phyloP scores from a whole-genome alignment of 352 stramenopile genomes.

The Phytophthora colocasiae region DNA sequence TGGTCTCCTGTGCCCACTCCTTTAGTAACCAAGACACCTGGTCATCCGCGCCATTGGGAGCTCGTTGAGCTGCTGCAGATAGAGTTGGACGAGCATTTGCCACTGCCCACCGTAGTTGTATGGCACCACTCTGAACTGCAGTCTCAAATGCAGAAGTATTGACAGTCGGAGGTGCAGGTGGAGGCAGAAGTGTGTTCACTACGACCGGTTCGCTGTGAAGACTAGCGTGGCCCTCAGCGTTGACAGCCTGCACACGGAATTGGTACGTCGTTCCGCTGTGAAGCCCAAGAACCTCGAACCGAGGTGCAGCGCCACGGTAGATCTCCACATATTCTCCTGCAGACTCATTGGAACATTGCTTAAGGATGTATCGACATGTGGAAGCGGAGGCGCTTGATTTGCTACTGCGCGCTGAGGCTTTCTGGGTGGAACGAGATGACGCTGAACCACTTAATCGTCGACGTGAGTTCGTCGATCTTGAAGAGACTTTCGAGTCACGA shows the following conservation, averaged over 20 bases:
- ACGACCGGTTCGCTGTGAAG: conserved; percentile 77
- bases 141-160: conserved; percentile 41
- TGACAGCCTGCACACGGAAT: conserved; percentile 88
- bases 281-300: conserved; percentile 83
- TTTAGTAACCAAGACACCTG: conserved; percentile 79
- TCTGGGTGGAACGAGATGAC: conserved; percentile 25
- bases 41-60: conserved; percentile 55
- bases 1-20: conserved; percentile 85
- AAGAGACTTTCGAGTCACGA: conserved; percentile 16
- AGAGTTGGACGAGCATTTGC: conserved; percentile 53
- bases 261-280: conserved; percentile 87
- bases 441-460: conserved; percentile 24
- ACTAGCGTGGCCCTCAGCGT: conserved; percentile 74
- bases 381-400: conserved; percentile 16
- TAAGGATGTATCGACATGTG: conserved; percentile 81
- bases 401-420: conserved; percentile 24
- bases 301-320: conserved; percentile 70
- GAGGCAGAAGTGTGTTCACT: conserved; percentile 88
- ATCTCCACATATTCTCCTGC: conserved; percentile 88
- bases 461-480: conserved; percentile 18
- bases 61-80: conserved; percentile 59
- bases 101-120: conserved; percentile 66
- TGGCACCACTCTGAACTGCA: conserved; percentile 22
- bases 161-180: conserved; percentile 52
- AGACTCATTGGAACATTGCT: conserved; percentile 85